Conservation (phyloP, 768 basidiomycete genomes). For the Glaciozyma antarctica region DNA sequence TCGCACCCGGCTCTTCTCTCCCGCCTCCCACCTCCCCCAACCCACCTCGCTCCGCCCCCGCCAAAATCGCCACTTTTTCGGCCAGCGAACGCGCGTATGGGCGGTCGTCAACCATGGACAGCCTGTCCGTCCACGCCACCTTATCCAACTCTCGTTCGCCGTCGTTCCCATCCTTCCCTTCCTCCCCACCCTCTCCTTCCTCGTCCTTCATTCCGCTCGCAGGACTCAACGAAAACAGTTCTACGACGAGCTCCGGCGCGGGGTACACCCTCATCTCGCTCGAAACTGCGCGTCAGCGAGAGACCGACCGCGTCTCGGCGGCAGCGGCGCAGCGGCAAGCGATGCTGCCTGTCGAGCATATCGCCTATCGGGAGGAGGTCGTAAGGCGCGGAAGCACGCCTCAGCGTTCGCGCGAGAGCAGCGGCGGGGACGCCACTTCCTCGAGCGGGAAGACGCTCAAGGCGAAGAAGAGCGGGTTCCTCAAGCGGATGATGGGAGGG, state of each 20-base stretch:
- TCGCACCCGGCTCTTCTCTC: neutral
- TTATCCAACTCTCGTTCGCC: neutral
- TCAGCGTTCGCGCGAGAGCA: neutral
- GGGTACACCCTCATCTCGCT: constrained; percentile 30
- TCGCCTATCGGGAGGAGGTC: neutral
- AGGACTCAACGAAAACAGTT: neutral
- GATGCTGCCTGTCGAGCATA: constrained; percentile 8
- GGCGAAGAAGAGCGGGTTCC: constrained; percentile 27
- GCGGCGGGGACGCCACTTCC: neutral
- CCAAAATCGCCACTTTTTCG: constrained; percentile 7
- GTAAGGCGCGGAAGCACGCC: neutral
- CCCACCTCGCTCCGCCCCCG: constrained; percentile 13
- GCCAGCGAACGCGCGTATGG: neutral
- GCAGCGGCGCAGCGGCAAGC: constrained; percentile 3
- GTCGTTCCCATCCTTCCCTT: neutral
- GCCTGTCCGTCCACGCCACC: neutral
- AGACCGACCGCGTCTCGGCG: constrained; percentile 1
- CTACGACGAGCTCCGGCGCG: neutral
- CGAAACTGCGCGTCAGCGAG: constrained; percentile 18
- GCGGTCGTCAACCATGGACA: constrained; percentile 3
- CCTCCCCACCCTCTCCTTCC: neutral
- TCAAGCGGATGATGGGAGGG: constrained; percentile 26
- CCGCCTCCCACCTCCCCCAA: neutral
- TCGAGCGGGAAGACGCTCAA: constrained; percentile 10
- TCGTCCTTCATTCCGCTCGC: neutral